Conservation (phyloP, 2,329 filamentous ascomycete genomes). For the Pseudocercospora crystallina region DNA sequence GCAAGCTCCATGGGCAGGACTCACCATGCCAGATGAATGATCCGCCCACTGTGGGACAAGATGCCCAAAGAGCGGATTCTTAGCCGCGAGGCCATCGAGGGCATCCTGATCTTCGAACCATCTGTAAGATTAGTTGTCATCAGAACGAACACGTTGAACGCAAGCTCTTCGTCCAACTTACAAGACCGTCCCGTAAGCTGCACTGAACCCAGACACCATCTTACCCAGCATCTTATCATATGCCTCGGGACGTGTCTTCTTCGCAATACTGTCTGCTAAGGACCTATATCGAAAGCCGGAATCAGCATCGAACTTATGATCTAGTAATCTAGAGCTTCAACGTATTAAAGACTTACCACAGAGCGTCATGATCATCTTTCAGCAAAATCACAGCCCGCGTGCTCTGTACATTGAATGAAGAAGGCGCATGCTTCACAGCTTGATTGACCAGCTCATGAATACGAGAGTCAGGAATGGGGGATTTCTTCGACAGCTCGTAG, state of each 20-base stretch:
- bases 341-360: constrained; percentile 77
- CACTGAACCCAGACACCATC: constrained; percentile 60
- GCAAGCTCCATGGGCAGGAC: no score
- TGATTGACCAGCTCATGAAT: constrained; percentile 62
- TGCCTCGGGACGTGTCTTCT: constrained; percentile 66
- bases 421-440: constrained; percentile 68
- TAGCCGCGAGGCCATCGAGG: constrained; percentile 10
- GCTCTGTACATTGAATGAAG: constrained; percentile 84
- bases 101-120: constrained; percentile 19
- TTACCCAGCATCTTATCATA: constrained; percentile 56
- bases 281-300: background rate
- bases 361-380: constrained; percentile 76
- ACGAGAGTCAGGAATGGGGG: constrained; percentile 68
- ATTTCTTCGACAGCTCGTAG: constrained; percentile 50
- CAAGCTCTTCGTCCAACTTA: constrained; percentile 10
- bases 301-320: no score
- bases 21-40: constrained; percentile 52
- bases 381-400: constrained; percentile 76
- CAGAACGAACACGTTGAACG: background rate
- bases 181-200: constrained; percentile 68
- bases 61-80: constrained; percentile 19
- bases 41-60: constrained; percentile 21
- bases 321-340: no score
- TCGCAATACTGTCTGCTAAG: constrained; percentile 62
- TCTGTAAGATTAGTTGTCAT: no score